These are phyloP conservation scores for Hydrangea macrophylla DNA, from an alignment of 148 eudicot species.

Conservation along the genomic window DNA sequence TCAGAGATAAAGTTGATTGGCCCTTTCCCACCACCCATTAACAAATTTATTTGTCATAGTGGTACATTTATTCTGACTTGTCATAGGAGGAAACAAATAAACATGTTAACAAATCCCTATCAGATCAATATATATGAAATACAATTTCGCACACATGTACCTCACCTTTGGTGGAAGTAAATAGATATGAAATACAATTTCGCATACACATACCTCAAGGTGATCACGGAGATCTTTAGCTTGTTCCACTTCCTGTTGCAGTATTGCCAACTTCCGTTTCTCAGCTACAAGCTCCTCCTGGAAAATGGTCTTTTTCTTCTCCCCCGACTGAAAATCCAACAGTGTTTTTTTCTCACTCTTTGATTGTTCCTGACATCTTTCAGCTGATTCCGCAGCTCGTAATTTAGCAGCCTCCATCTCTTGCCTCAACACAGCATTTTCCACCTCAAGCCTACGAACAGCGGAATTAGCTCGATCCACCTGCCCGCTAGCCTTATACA, in stretches of 20 bases:
- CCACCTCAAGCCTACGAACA: slow-evolving; percentile 71
- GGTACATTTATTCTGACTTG: background rate
- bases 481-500: slow-evolving; percentile 78
- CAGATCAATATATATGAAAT: background rate
- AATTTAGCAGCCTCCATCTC: slow-evolving; percentile 83
- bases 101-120: background rate
- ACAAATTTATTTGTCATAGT: background rate
- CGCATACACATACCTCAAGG: slow-evolving; percentile 62
- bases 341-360: slow-evolving; percentile 74
- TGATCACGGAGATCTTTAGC: slow-evolving; percentile 52
- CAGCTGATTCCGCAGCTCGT: slow-evolving; percentile 69
- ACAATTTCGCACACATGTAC: background rate
- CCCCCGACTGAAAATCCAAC: slow-evolving; percentile 71
- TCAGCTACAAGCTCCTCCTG: slow-evolving; percentile 79
- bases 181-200: background rate
- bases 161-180: background rate
- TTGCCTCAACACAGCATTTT: slow-evolving; percentile 51
- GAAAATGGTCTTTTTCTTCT: slow-evolving; percentile 60
- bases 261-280: slow-evolving; percentile 46
- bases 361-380: slow-evolving; percentile 66
- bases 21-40: slow-evolving; percentile 4
- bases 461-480: slow-evolving; percentile 69
- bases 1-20: background rate
- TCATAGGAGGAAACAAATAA: background rate
- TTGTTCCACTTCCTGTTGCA: slow-evolving; percentile 52